These are phyloP conservation scores for Ulmus americana DNA, from an alignment of 331 rosid species.

Conservation along the genomic window DNA sequence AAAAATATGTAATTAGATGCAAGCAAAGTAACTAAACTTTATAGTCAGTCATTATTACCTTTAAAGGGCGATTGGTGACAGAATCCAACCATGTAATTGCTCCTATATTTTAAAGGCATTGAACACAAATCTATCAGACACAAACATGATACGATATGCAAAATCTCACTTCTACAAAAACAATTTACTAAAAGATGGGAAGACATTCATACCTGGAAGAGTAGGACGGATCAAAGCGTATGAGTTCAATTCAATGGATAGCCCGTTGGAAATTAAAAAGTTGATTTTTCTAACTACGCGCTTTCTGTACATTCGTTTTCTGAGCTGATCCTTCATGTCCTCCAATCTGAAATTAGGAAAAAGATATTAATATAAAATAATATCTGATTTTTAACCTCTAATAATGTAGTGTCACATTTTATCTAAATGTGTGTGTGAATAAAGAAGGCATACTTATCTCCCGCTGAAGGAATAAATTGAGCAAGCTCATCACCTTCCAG, in stretches of 20 bases:
- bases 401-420: too few relatives aligned
- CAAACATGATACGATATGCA: constrained; percentile 18
- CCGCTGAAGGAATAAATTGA: constrained; percentile 55
- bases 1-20: neutral
- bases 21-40: neutral
- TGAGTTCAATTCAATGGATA: constrained; percentile 61
- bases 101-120: constrained; percentile 44
- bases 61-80: constrained; percentile 72
- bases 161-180: constrained; percentile 15
- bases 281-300: constrained; percentile 60
- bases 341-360: constrained; percentile 50
- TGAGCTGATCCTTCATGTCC: constrained; percentile 84
- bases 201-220: constrained; percentile 50
- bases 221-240: constrained; percentile 90
- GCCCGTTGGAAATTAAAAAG: constrained; percentile 55
- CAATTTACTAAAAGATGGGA: constrained; percentile 17
- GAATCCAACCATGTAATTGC: constrained; percentile 91
- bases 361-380: neutral
- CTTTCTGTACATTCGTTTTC: constrained; percentile 81
- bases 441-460: constrained; percentile 50
- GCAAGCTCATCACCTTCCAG: constrained; percentile 61
- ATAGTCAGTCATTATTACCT: constrained; percentile 40
- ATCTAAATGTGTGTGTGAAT: too few relatives aligned
- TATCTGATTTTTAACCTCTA: too few relatives aligned
- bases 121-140: constrained; percentile 9